Evolutionary conservation across 2,329 filamentous ascomycete genomes (phyloP).

Genomic region (Penicillium digitatum): DNA sequence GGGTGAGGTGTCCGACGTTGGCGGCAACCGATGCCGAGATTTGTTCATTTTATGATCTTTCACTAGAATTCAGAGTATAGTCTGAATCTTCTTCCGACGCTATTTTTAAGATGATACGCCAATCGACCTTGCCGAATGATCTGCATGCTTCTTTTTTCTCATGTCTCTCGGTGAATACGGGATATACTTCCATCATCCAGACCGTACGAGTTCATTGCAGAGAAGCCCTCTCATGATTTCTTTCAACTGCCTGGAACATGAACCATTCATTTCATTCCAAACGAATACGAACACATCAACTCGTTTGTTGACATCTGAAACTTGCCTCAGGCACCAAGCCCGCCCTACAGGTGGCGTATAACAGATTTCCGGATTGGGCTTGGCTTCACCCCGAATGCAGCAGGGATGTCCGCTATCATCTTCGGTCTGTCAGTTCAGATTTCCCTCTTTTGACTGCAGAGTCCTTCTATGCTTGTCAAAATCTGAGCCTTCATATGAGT

Average conservation of each 20-base stretch:
- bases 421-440: no score
- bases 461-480: not conserved
- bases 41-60: not conserved
- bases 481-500: not conserved
- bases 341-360: not conserved
- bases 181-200: not conserved
- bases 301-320: not conserved
- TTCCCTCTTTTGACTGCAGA: not conserved
- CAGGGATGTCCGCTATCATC: not conserved
- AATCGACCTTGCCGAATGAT: not conserved
- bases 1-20: constrained; percentile 1
- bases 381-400: constrained; percentile 4
- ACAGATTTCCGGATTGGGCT: constrained; percentile 9
- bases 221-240: no score
- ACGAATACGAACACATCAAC: not conserved
- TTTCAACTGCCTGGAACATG: no score
- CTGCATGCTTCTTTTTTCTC: not conserved
- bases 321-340: not conserved
- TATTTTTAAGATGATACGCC: not conserved
- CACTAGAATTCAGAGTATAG: not conserved
- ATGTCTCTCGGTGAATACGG: not conserved
- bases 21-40: not conserved
- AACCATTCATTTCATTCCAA: not conserved
- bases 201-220: no score
- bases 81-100: no score